Evolutionary conservation across 495 filamentous ascomycete genomes (phyloP).

Genomic region (Cryomyces antarcticus): DNA sequence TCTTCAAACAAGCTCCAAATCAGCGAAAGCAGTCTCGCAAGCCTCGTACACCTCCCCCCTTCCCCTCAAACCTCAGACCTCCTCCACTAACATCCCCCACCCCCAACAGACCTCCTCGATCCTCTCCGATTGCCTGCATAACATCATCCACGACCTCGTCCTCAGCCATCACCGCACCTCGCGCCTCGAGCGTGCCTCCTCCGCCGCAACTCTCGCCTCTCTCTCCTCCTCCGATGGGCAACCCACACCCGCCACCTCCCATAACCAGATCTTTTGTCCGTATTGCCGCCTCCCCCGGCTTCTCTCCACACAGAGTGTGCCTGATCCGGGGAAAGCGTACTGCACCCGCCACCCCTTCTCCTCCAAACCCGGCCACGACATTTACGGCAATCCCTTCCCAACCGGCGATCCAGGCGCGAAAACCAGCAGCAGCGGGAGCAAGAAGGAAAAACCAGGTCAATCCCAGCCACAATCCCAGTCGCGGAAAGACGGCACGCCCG

Average conservation of each 20-base stretch:
- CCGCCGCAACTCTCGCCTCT: constrained; percentile 51
- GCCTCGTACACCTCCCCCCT: not conserved
- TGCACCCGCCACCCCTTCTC: constrained; percentile 61
- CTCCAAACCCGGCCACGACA: constrained; percentile 52
- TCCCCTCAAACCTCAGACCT: not conserved
- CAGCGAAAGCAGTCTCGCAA: too few relatives aligned
- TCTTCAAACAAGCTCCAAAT: too few relatives aligned
- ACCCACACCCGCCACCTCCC: constrained; percentile 25
- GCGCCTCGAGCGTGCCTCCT: constrained; percentile 37
- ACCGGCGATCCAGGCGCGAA: constrained; percentile 23
- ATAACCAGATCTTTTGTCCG: constrained; percentile 44
- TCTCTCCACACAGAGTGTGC: constrained; percentile 16
- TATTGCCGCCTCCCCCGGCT: constrained; percentile 22
- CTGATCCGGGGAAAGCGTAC: constrained; percentile 27
- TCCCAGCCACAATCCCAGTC: constrained; percentile 10
- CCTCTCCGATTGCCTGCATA: constrained; percentile 21
- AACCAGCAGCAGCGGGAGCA: constrained; percentile 32
- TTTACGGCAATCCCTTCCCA: constrained; percentile 61
- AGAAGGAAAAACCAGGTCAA: constrained; percentile 23
- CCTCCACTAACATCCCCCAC: not conserved
- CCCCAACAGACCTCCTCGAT: constrained; percentile 8
- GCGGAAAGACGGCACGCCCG: constrained; percentile 14
- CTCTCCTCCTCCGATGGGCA: constrained; percentile 34
- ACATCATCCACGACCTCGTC: constrained; percentile 24
- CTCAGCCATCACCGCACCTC: constrained; percentile 24